A percentile compares a stretch with the other conserved stretches of the same genome.
phyloP scores from a whole-genome alignment of 2,329 filamentous ascomycete genomes.

The Diaporthe capsici region DNA sequence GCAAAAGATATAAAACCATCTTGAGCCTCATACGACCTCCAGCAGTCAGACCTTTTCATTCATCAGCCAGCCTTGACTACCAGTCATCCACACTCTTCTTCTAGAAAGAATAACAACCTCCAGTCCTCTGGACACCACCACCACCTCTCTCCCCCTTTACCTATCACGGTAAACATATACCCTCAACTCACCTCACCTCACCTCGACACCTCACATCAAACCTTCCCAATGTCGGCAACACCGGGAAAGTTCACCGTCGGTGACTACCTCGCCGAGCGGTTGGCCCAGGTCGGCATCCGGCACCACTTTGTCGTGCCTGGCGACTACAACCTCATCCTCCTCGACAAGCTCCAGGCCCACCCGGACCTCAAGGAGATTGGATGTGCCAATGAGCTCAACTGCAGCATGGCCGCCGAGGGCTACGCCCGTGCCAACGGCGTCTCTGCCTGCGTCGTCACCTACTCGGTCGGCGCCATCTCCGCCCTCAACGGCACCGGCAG shows the following conservation, averaged over 20 bases:
- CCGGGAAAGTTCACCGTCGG: conserved; percentile 46
- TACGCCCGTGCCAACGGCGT: conserved; percentile 49
- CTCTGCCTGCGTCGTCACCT: conserved; percentile 48
- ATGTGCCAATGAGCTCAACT: conserved; percentile 51
- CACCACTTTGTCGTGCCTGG: conserved; percentile 49
- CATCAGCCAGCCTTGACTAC: conserved; percentile 14
- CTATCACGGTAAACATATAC: background rate
- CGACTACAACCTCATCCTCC: conserved; percentile 50
- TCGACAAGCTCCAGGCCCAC: conserved; percentile 48
- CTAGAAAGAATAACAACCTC: background rate
- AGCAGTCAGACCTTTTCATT: background rate
- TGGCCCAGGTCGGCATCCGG: conserved; percentile 46
- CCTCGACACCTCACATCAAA: conserved; percentile 14
- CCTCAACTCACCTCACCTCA: conserved; percentile 1
- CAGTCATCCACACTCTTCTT: background rate
- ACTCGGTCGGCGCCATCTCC: conserved; percentile 47
- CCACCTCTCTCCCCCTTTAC: background rate
- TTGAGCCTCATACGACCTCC: conserved; percentile 32
- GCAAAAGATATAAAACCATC: conserved; percentile 37
- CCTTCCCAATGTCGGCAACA: conserved; percentile 33
- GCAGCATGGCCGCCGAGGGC: conserved; percentile 49
- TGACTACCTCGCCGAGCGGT: conserved; percentile 49
- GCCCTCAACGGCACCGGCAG: conserved; percentile 48
- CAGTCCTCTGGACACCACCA: conserved; percentile 22
- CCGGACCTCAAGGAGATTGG: conserved; percentile 47